Evolutionary conservation across 2,329 filamentous ascomycete species (phyloP).

Genomic region (Pseudogymnoascus sp.): DNA sequence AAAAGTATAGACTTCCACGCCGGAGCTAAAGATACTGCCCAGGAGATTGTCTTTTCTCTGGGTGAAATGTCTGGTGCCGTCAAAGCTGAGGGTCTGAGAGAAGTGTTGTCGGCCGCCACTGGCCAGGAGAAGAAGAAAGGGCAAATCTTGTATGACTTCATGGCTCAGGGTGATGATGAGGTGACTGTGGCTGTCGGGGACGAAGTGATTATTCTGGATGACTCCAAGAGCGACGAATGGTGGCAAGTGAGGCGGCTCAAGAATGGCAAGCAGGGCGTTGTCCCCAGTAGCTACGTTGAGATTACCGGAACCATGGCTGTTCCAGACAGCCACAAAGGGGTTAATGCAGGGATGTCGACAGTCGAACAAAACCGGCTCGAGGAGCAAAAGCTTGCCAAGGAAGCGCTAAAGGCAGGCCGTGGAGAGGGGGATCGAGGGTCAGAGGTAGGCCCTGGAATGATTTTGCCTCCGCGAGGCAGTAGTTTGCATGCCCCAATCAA

Average conservation of each 20-base stretch:
- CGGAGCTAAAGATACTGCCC: conserved; percentile 90
- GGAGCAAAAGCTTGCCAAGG: conserved; percentile 76
- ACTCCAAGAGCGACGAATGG: conserved; percentile 93
- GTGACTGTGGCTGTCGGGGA: conserved; percentile 86
- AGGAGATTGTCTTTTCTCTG: conserved; percentile 82
- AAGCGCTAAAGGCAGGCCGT: conserved; percentile 58
- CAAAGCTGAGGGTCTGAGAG: conserved; percentile 73
- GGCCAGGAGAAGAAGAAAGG: conserved; percentile 71
- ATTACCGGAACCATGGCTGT: conserved; percentile 61
- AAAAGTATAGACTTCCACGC: conserved; percentile 97
- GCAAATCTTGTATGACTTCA: conserved; percentile 86
- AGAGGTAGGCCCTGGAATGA: conserved; percentile 72
- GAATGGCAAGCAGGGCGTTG: conserved; percentile 90
- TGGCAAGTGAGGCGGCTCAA: conserved; percentile 90
- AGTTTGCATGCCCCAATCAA: conserved; percentile 63
- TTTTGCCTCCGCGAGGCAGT: conserved; percentile 70
- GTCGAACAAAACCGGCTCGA: conserved; percentile 74
- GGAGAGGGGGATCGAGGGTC: conserved; percentile 53
- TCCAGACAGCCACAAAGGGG: conserved; percentile 34
- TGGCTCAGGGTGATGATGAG: conserved; percentile 93
- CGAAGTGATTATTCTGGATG: conserved; percentile 84
- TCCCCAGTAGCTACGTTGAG: conserved; percentile 94
- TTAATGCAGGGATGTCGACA: conserved; percentile 56
- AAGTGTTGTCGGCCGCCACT: conserved; percentile 76
- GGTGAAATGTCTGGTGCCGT: conserved; percentile 84